These are phyloP conservation scores for Penicillium subrubescens DNA, from an alignment of 495 filamentous ascomycete genomes.

Conservation along the genomic window DNA sequence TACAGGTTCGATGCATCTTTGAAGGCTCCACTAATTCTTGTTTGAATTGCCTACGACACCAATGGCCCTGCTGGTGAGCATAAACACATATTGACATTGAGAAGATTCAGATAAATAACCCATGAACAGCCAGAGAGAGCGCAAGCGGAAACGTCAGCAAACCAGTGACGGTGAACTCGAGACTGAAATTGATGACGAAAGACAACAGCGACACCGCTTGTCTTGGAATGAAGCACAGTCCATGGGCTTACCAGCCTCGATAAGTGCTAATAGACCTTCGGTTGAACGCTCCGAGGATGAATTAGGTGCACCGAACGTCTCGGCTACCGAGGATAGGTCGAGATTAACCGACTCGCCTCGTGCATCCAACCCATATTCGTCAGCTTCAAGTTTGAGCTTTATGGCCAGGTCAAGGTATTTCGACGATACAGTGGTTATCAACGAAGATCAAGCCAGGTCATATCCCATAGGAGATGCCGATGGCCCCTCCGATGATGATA, in stretches of 20 bases:
- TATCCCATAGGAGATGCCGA: conserved; percentile 20
- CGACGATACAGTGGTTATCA: conserved; percentile 24
- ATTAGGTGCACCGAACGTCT: background rate
- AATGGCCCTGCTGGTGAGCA: conserved; percentile 30
- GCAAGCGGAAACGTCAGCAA: conserved; percentile 19
- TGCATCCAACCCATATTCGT: conserved; percentile 26
- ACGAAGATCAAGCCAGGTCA: conserved; percentile 21
- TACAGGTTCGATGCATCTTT: conserved; percentile 27
- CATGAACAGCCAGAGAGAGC: conserved; percentile 18
- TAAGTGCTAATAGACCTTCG: background rate
- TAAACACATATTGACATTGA: background rate
- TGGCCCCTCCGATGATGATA: conserved; percentile 27
- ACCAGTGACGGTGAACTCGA: background rate
- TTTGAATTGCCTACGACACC: conserved; percentile 26
- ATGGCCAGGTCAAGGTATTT: conserved; percentile 31
- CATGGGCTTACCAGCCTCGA: background rate
- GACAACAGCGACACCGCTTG: conserved; percentile 5
- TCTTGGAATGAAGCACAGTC: background rate
- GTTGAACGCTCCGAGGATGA: background rate
- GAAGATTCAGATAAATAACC: background rate
- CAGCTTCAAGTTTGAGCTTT: conserved; percentile 18
- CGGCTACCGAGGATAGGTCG: background rate
- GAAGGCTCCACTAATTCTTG: conserved; percentile 16
- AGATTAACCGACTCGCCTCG: background rate
- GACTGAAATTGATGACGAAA: background rate